These are phyloP conservation scores for Pichia membranifaciens DNA, from an alignment of 805 yeast species.

Conservation along the genomic window DNA sequence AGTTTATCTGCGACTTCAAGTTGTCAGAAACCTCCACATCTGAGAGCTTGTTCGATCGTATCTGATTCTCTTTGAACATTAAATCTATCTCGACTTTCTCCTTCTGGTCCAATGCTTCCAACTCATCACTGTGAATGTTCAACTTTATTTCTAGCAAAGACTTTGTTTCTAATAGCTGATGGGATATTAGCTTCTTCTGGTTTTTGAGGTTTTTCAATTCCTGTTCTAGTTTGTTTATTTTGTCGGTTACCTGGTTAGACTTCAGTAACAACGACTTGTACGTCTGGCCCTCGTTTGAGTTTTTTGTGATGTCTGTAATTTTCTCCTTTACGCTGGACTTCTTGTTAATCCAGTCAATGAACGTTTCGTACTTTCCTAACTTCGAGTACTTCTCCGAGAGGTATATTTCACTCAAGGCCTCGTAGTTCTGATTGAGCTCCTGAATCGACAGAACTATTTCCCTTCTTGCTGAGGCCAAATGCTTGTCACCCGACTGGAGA, in stretches of 20 bases:
- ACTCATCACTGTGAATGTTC: slow-evolving; percentile 36
- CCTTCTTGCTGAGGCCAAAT: slow-evolving; percentile 28
- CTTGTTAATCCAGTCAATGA: slow-evolving; percentile 38
- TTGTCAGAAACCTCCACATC: slow-evolving; percentile 17
- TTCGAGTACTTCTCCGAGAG: slow-evolving; percentile 30
- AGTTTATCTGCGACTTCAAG: slow-evolving; percentile 22
- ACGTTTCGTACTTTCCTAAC: slow-evolving; percentile 11
- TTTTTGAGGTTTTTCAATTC: slow-evolving; percentile 30
- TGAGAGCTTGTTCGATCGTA: slow-evolving; percentile 1
- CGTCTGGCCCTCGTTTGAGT: slow-evolving; percentile 39
- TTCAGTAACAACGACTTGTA: slow-evolving; percentile 33
- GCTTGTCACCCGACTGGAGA: slow-evolving; percentile 32
- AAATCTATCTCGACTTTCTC: slow-evolving; percentile 18
- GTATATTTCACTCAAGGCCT: slow-evolving; percentile 43
- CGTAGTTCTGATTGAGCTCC: slow-evolving; percentile 38
- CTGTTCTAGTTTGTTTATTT: slow-evolving; percentile 35
- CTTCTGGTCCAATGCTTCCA: slow-evolving; percentile 20
- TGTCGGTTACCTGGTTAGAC: slow-evolving; percentile 30
- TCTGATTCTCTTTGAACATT: slow-evolving; percentile 4
- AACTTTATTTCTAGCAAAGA: slow-evolving; percentile 46
- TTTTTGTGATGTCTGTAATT: slow-evolving; percentile 35
- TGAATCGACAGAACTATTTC: slow-evolving; percentile 26
- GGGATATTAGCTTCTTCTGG: slow-evolving; percentile 31
- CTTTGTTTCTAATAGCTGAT: slow-evolving; percentile 41
- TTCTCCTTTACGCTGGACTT: slow-evolving; percentile 31